Evolutionary conservation across 805 yeast species (phyloP), one percentile per base, ranked within the genome.

Genomic region (Nakazawaea sp.): DNA sequence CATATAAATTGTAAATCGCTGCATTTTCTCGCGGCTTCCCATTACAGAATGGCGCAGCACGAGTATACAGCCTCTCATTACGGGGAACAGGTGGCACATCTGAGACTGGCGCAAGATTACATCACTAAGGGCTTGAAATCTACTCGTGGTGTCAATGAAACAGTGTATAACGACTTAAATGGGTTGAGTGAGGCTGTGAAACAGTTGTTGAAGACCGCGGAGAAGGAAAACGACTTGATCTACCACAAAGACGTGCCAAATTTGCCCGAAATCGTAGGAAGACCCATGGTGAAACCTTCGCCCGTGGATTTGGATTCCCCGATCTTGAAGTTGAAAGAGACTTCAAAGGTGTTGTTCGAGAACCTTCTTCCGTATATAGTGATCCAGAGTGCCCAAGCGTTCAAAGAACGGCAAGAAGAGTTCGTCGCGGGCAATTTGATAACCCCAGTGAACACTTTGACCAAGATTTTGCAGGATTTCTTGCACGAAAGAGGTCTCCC

Each of bases 161-260:
- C 59, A 2, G 78, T 76, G 0, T 44, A 68, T 5, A 71, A 68
- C 5, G 87, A 81, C 49, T 55, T 78, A 8, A 47, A 57, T 13
- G 77, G 78, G 0, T 64, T 89, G 15, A 45, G 53, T 1, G 52
- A 55, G 3, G 64, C 67, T 2, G 62, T 83, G 1, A 51, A 58
- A 8, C 66, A 63, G 1, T 63, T 68, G 1, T 49, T 80, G 8
- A 57, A 63, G 13, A 62, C 70, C 3, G 75, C 89, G 0, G 87
- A 82, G 45, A 70, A 78, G 45, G 96, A 88, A 45, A 88, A 88
- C 52, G 89, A 87, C 49, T 62, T 87, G 47, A 78, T 89, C 5
- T 85, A 86, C 54, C 58, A 84, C 27, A 79, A 82, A 41, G 59
- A 63, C 2, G 77, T 86, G 1, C 94, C 95, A 0, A 46, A 43